phyloP scores from a whole-genome alignment of 345 rosid genomes.

The Hibiscus trionum region DNA sequence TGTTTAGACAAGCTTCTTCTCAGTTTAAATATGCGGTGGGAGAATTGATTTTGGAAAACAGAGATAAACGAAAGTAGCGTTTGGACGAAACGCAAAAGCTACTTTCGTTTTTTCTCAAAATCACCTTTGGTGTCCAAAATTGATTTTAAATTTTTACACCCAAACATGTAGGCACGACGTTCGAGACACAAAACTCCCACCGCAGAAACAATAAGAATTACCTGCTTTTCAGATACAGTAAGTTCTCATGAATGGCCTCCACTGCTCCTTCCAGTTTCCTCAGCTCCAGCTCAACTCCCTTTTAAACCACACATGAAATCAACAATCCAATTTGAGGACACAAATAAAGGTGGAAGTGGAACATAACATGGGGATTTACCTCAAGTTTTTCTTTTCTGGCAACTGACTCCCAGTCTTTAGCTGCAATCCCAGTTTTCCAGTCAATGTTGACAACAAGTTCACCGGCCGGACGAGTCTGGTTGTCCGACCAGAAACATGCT shows the following conservation, averaged over 20 bases:
- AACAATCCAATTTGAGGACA: too few relatives aligned
- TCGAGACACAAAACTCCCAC: too few relatives aligned
- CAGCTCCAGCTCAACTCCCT: conserved; percentile 95
- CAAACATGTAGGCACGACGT: too few relatives aligned
- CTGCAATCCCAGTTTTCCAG: conserved; percentile 85
- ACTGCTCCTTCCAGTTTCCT: conserved; percentile 74
- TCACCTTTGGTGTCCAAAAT: too few relatives aligned
- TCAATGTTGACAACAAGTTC: conserved; percentile 57
- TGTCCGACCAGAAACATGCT: conserved; percentile 72
- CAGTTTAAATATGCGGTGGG: too few relatives aligned
- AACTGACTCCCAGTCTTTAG: conserved; percentile 96
- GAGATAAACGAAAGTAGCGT: too few relatives aligned
- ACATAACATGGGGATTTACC: conserved; percentile 19
- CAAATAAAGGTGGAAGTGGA: too few relatives aligned
- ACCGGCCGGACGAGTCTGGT: conserved; percentile 19
- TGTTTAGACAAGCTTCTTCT: too few relatives aligned
- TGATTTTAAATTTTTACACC: too few relatives aligned
- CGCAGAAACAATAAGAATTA: conserved; percentile 11
- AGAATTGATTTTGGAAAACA: too few relatives aligned
- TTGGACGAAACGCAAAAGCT: too few relatives aligned
- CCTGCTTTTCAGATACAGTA: conserved; percentile 59
- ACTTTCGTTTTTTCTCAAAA: too few relatives aligned
- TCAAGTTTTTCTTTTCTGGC: conserved; percentile 86
- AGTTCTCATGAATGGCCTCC: conserved; percentile 69
- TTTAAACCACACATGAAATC: neutral